Evolutionary conservation across 1,139 yeast genomes (phyloP).

Genomic region (Geotrichum histeridarum): DNA sequence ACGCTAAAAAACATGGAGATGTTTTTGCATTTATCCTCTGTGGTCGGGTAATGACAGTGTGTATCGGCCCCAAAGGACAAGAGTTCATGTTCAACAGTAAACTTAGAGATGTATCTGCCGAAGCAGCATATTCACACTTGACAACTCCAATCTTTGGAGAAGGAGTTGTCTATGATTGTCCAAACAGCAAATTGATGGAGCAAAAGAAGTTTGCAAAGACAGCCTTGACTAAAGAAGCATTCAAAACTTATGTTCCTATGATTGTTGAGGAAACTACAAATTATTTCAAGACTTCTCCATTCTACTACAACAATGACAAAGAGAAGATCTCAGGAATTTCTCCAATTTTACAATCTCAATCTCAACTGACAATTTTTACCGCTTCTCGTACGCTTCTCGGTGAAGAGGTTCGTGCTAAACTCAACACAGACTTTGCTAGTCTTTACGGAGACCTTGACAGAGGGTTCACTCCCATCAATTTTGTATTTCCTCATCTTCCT

Average conservation of each 20-base stretch:
- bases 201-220: constrained; percentile 94
- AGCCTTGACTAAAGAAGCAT: constrained; percentile 82
- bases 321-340: constrained; percentile 48
- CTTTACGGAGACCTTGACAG: constrained; percentile 88
- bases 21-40: constrained; percentile 82
- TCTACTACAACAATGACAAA: constrained; percentile 37
- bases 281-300: constrained; percentile 53
- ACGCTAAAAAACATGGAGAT: constrained; percentile 82
- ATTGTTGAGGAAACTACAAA: constrained; percentile 70
- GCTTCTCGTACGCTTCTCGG: constrained; percentile 91
- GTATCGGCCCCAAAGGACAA: constrained; percentile 95
- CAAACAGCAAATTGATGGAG: constrained; percentile 91
- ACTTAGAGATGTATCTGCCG: constrained; percentile 86
- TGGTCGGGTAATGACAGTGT: constrained; percentile 92
- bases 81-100: constrained; percentile 92
- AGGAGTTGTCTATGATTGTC: constrained; percentile 95
- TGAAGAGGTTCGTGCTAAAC: constrained; percentile 78
- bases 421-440: constrained; percentile 78
- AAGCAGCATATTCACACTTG: constrained; percentile 89
- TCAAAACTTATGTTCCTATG: constrained; percentile 79
- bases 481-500: constrained; percentile 91
- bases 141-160: constrained; percentile 97
- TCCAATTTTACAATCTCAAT: constrained; percentile 78
- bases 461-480: constrained; percentile 94
- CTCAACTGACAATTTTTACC: constrained; percentile 93